phyloP scores from a whole-genome alignment of 768 basidiomycete genomes.

The Pleurotus sapidus region DNA sequence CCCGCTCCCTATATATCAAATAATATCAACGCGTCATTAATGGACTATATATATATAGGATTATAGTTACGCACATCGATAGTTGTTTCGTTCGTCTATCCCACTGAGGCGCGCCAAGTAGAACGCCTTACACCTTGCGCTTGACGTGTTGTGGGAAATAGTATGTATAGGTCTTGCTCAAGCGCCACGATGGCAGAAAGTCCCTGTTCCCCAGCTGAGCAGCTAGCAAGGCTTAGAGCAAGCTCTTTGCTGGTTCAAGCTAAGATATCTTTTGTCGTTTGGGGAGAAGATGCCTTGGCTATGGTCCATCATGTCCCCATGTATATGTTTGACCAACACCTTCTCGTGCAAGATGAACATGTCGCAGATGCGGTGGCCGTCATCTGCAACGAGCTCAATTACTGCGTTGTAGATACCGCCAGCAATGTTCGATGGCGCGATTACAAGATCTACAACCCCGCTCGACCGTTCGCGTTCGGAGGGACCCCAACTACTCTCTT shows the following conservation, averaged over 20 bases:
- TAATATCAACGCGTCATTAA: too few relatives aligned
- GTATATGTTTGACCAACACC: slow-evolving; percentile 13
- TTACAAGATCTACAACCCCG: background rate
- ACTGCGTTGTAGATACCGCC: background rate
- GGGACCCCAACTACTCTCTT: background rate
- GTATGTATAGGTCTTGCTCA: too few relatives aligned
- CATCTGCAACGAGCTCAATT: background rate
- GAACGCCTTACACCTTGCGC: too few relatives aligned
- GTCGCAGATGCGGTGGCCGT: background rate
- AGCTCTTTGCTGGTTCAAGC: background rate
- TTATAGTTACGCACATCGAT: too few relatives aligned
- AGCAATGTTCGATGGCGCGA: background rate
- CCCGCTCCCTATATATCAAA: too few relatives aligned
- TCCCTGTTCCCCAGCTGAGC: background rate
- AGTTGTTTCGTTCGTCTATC: too few relatives aligned
- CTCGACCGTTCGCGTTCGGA: background rate
- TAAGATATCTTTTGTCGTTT: slow-evolving; percentile 10
- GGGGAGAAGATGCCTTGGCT: slow-evolving; percentile 18
- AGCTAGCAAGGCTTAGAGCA: background rate
- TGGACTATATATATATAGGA: too few relatives aligned
- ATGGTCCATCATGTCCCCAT: slow-evolving; percentile 18
- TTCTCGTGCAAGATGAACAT: slow-evolving; percentile 14
- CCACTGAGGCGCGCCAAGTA: too few relatives aligned
- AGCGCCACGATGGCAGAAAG: background rate
- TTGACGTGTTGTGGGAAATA: too few relatives aligned